phyloP scores from a whole-genome alignment of 495 filamentous ascomycete genomes.

The Podospora pseudocomata region DNA sequence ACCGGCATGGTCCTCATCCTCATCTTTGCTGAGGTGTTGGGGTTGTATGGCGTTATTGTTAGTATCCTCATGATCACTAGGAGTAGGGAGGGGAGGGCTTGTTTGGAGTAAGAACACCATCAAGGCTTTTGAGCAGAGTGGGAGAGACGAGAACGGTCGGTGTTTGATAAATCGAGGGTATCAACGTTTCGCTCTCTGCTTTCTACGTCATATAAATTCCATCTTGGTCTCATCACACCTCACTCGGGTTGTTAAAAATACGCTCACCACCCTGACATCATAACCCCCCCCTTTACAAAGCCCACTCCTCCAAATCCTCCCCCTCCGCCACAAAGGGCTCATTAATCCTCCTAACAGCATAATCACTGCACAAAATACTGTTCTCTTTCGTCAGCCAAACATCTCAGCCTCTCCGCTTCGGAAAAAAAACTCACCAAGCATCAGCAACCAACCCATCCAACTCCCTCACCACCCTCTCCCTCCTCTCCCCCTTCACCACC shows the following conservation, averaged over 20 bases:
- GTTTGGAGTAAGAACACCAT: conserved; percentile 6
- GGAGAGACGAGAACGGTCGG: background rate
- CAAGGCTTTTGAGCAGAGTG: conserved; percentile 19
- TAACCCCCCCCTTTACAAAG: conserved; percentile 48
- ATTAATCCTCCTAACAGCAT: conserved; percentile 87
- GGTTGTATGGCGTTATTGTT: conserved; percentile 53
- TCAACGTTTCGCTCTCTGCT: background rate
- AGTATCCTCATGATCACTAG: conserved; percentile 42
- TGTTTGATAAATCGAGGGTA: background rate
- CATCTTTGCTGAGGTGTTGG: conserved; percentile 90
- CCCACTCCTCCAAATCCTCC: conserved; percentile 80
- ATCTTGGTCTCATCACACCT: background rate
- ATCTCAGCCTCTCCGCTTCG: background rate
- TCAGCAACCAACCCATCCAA: conserved; percentile 78
- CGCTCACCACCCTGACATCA: too few species aligned
- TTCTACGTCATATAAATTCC: background rate
- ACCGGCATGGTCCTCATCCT: conserved; percentile 93
- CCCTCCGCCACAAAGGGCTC: conserved; percentile 75
- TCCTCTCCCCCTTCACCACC: conserved; percentile 56
- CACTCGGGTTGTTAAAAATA: too few species aligned
- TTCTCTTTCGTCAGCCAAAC: conserved; percentile 8
- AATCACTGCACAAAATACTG: conserved; percentile 87
- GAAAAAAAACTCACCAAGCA: conserved; percentile 41
- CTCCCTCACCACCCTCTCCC: conserved; percentile 82
- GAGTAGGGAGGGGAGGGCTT: conserved; percentile 35